These are phyloP conservation scores for Nakaseomyces sp. DNA, from an alignment of 1,139 yeast genomes.

Conservation along the genomic window DNA sequence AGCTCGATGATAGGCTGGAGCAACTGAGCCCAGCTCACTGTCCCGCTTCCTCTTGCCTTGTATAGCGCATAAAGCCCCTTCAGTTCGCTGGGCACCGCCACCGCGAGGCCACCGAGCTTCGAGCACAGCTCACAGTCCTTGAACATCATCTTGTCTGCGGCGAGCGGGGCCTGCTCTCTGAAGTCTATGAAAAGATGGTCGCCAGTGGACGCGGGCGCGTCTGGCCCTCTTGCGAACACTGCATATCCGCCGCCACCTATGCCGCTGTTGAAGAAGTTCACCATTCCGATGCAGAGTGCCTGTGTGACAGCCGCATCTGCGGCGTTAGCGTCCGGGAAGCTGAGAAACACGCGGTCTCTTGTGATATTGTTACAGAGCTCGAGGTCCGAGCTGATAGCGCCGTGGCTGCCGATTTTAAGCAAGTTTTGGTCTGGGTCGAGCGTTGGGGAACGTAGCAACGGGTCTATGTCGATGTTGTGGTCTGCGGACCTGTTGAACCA, in stretches of 20 bases:
- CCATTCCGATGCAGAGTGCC: constrained; percentile 77
- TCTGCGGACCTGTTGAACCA: constrained; percentile 6
- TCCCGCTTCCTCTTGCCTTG: constrained; percentile 58
- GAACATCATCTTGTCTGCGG: constrained; percentile 60
- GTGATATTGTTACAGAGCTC: constrained; percentile 67
- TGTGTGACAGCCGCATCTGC: constrained; percentile 92
- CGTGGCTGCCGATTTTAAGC: constrained; percentile 37
- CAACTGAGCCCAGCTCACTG: constrained; percentile 61
- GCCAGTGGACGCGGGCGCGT: constrained; percentile 30
- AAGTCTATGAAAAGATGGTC: constrained; percentile 59
- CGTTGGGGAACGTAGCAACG: constrained; percentile 30
- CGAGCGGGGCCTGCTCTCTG: constrained; percentile 74
- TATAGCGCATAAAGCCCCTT: constrained; percentile 65
- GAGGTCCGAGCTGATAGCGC: constrained; percentile 73
- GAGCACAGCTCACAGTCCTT: constrained; percentile 40
- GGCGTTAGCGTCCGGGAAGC: constrained; percentile 43
- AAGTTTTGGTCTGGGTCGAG: constrained; percentile 34
- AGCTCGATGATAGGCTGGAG: constrained; percentile 66
- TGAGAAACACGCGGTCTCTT: constrained; percentile 40
- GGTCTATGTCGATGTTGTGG: constrained; percentile 30
- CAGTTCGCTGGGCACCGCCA: constrained; percentile 84
- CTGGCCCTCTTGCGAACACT: constrained; percentile 35
- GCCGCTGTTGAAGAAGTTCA: constrained; percentile 79
- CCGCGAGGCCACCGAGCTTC: constrained; percentile 73
- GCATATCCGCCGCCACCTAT: constrained; percentile 90